Evolutionary conservation across 768 basidiomycete species (phyloP), one percentile per base, ranked within the genome.

Genomic region (Tylopilus rubrobrunneus): DNA sequence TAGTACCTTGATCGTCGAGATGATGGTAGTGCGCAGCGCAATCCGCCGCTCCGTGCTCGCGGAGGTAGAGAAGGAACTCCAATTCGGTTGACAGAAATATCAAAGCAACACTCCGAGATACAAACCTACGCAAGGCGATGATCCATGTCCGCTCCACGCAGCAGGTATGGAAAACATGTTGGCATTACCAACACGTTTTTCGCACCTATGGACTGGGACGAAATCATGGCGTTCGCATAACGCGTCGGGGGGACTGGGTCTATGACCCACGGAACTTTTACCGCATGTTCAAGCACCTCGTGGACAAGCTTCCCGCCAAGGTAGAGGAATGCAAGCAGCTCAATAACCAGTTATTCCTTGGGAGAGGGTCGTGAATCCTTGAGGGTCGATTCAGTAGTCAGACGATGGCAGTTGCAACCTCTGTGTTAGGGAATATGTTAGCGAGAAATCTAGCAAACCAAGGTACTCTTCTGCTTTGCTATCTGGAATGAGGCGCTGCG

Each of bases 221-320:
- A 55, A 2, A 48, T 56, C 36, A 40, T 45, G n/a, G n/a, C 3
- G 5, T 49, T 55, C 5, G 42, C 29, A 7, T 17, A 34, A 7
- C 5, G 11, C 7, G 17, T 12, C 25, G 12, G 21, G 10, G 42
- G 19, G 44, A 57, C 19, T 19, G 19, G 25, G 1, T 12, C 9
- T 29, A 12, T 17, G 39, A 49, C 27, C 44, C 31, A 4, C 46
- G 43, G 39, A 25, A 17, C 11, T 29, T 42, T 36, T 17, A 29
- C 2, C 37, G 27, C 23, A 41, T 56, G 54, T 39, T 46, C 34
- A 54, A 56, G 25, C 56, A 47, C 23, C 40, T 57, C 14, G 21
- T 44, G 21, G 41, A 19, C 5, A 47, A 25, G 17, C n/a, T 31
- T 29, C 31, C 15, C 12, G n/a, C 15, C 12, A 43, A 48, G n/a